Conservation (phyloP, 2,329 filamentous ascomycete genomes). For the Phialemonium atrogriseum region DNA sequence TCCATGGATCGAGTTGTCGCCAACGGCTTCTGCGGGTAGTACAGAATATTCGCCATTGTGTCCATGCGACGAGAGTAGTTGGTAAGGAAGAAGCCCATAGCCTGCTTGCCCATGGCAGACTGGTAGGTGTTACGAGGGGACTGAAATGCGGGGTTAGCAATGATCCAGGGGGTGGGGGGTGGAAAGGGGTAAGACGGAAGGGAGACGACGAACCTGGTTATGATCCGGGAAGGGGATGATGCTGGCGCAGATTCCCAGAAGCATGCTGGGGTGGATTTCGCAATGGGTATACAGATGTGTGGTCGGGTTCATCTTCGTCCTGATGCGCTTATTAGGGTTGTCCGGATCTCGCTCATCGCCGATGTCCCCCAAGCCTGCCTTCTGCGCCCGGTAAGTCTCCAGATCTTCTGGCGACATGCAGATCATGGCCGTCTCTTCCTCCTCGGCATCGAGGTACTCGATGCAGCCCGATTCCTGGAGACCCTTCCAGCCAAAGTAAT, state of each 20-base stretch:
- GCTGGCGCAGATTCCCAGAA: conserved; percentile 94
- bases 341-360: conserved; percentile 48
- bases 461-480: conserved; percentile 78
- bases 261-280: conserved; percentile 99
- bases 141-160: conserved; percentile 38
- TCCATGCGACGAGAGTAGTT: conserved; percentile 98
- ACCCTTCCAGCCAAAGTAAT: conserved; percentile 80
- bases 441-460: conserved; percentile 94
- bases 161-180: background rate
- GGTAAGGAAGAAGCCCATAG: conserved; percentile 97
- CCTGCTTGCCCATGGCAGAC: conserved; percentile 99
- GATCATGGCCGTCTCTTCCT: conserved; percentile 98
- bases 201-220: conserved; percentile 58
- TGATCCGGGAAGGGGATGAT: conserved; percentile 99
- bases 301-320: conserved; percentile 76
- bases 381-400: conserved; percentile 64
- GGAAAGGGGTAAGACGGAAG: background rate
- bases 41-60: conserved; percentile 98
- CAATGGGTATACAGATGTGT: conserved; percentile 96
- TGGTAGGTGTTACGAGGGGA: conserved; percentile 98
- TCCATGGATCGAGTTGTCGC: conserved; percentile 98
- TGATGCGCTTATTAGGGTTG: conserved; percentile 78
- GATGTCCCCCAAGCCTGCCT: conserved; percentile 54
- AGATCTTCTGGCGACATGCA: conserved; percentile 97
- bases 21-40: conserved; percentile 96